These are phyloP conservation scores for Pythium graminicola DNA, from an alignment of 352 stramenopile genomes.

Conservation along the genomic window DNA sequence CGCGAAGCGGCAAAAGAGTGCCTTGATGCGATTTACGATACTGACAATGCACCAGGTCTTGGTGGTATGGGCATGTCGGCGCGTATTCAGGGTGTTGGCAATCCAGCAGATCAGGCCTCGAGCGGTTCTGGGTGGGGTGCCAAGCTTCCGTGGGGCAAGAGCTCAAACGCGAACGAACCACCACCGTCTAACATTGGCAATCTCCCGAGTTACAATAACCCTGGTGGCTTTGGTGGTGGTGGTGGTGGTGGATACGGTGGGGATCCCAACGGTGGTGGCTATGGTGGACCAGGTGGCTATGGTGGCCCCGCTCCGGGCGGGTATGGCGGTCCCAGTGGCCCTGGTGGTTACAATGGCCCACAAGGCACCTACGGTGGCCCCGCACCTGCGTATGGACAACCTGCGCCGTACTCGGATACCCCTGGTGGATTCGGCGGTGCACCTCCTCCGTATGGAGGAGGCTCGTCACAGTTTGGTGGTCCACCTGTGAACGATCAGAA, in stretches of 20 bases:
- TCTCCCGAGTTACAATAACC: constrained; percentile 40
- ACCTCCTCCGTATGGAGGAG: constrained; percentile 32
- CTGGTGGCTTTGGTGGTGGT: constrained; percentile 41
- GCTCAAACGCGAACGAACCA: constrained; percentile 48
- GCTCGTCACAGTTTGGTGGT: constrained; percentile 36
- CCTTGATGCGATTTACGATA: constrained; percentile 93
- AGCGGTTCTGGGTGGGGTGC: constrained; percentile 55
- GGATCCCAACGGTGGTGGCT: constrained; percentile 8
- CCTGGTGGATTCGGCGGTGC: constrained; percentile 21
- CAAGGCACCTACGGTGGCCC: constrained; percentile 24
- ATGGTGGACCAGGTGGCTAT: constrained; percentile 27
- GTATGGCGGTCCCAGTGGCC: constrained; percentile 26
- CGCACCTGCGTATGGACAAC: constrained; percentile 23
- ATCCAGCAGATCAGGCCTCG: constrained; percentile 37
- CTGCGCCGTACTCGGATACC: constrained; percentile 25
- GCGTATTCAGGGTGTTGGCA: constrained; percentile 75
- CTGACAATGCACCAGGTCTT: constrained; percentile 56
- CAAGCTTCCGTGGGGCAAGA: constrained; percentile 64
- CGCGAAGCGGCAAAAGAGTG: constrained; percentile 91
- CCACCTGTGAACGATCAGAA: constrained; percentile 65
- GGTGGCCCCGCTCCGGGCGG: constrained; percentile 26
- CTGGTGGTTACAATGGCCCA: constrained; percentile 25
- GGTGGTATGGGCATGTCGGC: constrained; percentile 72
- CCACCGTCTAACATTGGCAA: constrained; percentile 47
- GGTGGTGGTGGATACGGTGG: constrained; percentile 13